Conservation (phyloP, 495 filamentous ascomycete genomes). For the Neurospora sp. region DNA sequence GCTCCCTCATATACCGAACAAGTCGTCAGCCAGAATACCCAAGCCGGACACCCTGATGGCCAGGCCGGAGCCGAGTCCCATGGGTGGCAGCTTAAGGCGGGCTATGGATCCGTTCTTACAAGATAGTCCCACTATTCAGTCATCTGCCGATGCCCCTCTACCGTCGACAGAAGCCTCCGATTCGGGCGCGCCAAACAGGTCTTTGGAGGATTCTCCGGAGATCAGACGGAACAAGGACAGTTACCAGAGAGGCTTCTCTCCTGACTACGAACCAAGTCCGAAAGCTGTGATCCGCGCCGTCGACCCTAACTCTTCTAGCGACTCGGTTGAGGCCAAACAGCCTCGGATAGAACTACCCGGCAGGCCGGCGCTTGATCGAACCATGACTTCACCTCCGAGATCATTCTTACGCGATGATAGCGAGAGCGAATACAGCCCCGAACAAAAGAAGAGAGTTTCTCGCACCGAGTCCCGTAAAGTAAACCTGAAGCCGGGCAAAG, state of each 20-base stretch:
- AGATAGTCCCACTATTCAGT: slow-evolving; percentile 14
- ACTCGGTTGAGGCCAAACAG: neutral
- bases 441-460: slow-evolving; percentile 8
- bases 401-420: slow-evolving; percentile 30
- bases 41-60: slow-evolving; percentile 16
- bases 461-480: slow-evolving; percentile 6
- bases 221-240: neutral
- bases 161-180: slow-evolving; percentile 4
- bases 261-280: slow-evolving; percentile 51
- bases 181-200: neutral
- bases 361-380: slow-evolving; percentile 6
- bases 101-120: slow-evolving; percentile 83
- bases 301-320: slow-evolving; percentile 21
- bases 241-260: slow-evolving; percentile 45
- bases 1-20: slow-evolving; percentile 19
- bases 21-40: slow-evolving; percentile 21
- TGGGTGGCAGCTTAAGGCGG: slow-evolving; percentile 66
- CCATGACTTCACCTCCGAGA: slow-evolving; percentile 14
- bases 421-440: slow-evolving; percentile 26
- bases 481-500: slow-evolving; percentile 11
- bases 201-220: neutral
- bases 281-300: slow-evolving; percentile 49
- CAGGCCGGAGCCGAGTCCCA: slow-evolving; percentile 50
- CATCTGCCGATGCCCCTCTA: slow-evolving; percentile 10
- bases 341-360: slow-evolving; percentile 10